phyloP scores from a whole-genome alignment of 306 rosid genomes.

The Alnus glutinosa region DNA sequence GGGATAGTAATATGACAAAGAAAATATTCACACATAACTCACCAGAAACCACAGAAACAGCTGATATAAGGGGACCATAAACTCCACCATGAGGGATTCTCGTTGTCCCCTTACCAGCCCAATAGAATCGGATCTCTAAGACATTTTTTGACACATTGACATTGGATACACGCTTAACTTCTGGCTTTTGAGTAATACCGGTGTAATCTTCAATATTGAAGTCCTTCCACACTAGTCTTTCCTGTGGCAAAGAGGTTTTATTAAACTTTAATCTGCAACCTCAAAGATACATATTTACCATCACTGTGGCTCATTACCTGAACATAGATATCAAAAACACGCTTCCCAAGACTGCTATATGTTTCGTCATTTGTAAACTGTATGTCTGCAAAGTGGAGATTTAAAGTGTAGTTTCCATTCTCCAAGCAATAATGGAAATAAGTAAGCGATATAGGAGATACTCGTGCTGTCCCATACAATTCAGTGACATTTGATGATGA shows the following conservation, averaged over 20 bases:
- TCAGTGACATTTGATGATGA: constrained; percentile 44
- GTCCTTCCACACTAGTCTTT: constrained; percentile 43
- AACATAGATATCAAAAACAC: constrained; percentile 58
- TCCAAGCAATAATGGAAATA: constrained; percentile 76
- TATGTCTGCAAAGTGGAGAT: constrained; percentile 70
- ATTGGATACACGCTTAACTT: constrained; percentile 31
- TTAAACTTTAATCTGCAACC: constrained; percentile 21
- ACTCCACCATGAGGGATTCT: constrained; percentile 63
- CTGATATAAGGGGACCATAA: constrained; percentile 75
- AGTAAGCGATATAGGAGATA: constrained; percentile 58
- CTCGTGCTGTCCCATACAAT: constrained; percentile 55
- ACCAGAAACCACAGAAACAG: constrained; percentile 68
- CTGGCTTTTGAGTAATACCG: constrained; percentile 40
- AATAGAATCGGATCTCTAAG: constrained; percentile 63
- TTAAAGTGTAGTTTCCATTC: constrained; percentile 60
- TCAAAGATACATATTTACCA: constrained; percentile 1
- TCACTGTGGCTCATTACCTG: constrained; percentile 50
- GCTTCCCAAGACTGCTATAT: constrained; percentile 57
- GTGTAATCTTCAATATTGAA: constrained; percentile 57
- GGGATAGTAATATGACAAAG: neutral
- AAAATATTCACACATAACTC: constrained; percentile 21
- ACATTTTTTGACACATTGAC: constrained; percentile 43
- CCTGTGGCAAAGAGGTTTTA: constrained; percentile 41
- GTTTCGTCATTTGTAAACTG: constrained; percentile 53
- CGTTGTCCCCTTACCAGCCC: constrained; percentile 62